Evolutionary conservation across 2,329 filamentous ascomycete species (phyloP).

Genomic region (Immersiporthe knoxdaviesiana): DNA sequence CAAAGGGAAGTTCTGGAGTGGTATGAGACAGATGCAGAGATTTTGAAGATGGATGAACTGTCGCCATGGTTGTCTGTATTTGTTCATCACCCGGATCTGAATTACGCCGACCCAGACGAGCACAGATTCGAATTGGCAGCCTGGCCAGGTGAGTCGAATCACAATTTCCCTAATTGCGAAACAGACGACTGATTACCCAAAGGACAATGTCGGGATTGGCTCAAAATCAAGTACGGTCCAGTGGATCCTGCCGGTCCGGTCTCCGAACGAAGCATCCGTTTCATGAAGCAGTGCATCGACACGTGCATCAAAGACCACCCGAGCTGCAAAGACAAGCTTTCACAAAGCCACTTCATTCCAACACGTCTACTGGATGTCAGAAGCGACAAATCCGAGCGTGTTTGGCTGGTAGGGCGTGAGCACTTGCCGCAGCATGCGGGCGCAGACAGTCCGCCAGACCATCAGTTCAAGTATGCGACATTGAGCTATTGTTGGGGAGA

Average conservation of each 20-base stretch:
- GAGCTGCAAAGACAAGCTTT: neutral
- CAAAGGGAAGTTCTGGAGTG: too few species aligned
- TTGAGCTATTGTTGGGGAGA: neutral
- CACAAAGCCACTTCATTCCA: neutral
- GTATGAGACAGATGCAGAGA: neutral
- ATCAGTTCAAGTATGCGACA: neutral
- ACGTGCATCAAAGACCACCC: neutral
- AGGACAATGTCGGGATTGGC: neutral
- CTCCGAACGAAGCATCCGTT: neutral
- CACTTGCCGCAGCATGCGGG: neutral
- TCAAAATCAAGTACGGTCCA: neutral
- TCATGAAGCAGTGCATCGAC: neutral
- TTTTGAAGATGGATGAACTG: neutral
- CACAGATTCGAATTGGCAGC: neutral
- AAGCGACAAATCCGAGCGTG: neutral
- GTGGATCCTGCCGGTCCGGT: neutral
- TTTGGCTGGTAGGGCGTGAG: neutral
- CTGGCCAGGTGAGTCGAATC: neutral
- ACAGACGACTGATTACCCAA: neutral
- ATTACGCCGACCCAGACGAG: neutral
- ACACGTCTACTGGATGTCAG: neutral
- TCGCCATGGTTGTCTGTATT: neutral
- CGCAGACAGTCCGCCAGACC: neutral
- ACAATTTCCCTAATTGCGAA: too few species aligned
- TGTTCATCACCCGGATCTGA: neutral